Evolutionary conservation across 257 asterid species (phyloP).

Genomic region (Solanum dulcamara): DNA sequence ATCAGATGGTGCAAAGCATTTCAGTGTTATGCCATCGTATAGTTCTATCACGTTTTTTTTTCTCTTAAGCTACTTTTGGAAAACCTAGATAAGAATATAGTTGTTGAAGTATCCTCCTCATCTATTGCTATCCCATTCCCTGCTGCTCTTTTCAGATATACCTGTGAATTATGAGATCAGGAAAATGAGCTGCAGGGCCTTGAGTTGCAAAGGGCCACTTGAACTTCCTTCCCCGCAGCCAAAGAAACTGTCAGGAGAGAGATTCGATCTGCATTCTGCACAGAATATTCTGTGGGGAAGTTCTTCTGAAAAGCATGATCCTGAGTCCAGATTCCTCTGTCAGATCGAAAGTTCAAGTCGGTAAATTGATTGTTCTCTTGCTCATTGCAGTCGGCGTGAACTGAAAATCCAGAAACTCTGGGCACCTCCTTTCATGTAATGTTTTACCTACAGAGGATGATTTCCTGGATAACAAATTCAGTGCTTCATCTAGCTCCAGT

Average conservation of each 20-base stretch:
- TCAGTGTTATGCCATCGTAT: neutral
- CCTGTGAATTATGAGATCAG: slow-evolving; percentile 24
- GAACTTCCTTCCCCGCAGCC: slow-evolving; percentile 18
- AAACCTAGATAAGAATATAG: neutral
- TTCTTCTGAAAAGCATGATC: slow-evolving; percentile 20
- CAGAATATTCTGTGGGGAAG: slow-evolving; percentile 10
- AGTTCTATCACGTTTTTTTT: neutral
- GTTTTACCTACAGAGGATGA: slow-evolving; percentile 18
- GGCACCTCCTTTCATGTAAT: slow-evolving; percentile 15
- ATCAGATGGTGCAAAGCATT: neutral
- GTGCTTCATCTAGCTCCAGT: slow-evolving; percentile 17
- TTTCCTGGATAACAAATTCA: slow-evolving; percentile 5
- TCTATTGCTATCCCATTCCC: neutral
- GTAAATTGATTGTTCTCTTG: slow-evolving; percentile 23
- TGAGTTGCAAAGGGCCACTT: slow-evolving; percentile 17
- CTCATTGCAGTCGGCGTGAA: slow-evolving; percentile 2
- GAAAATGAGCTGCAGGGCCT: slow-evolving; percentile 36
- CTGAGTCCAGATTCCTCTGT: slow-evolving; percentile 16
- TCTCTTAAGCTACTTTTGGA: neutral
- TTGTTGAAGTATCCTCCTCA: neutral
- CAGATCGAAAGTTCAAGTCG: slow-evolving; percentile 23
- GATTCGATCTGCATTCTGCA: slow-evolving; percentile 15
- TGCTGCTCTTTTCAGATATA: slow-evolving; percentile 8
- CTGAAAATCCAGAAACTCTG: slow-evolving; percentile 5
- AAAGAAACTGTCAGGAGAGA: slow-evolving; percentile 32